Percentiles rank a stretch among this genome's conserved stretches.
Evolutionary conservation across 257 asterid species (phyloP).

Genomic region (Datura wrightii): DNA sequence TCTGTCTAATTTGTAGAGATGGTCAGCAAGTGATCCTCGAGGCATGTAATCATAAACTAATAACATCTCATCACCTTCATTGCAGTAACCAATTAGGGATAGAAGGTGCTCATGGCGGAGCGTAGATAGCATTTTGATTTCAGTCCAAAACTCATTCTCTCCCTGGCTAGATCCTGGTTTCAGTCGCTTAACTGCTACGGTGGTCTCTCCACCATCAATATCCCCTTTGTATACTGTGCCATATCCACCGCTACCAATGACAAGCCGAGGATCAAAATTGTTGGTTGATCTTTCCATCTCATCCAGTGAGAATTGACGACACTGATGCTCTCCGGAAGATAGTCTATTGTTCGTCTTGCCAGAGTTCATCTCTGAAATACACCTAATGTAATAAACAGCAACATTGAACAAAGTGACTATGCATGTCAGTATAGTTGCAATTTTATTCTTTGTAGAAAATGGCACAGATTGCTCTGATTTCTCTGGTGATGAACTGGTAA

Average conservation of each 20-base stretch:
- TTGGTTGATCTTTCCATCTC: conserved; percentile 61
- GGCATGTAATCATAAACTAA: conserved; percentile 66
- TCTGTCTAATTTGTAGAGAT: conserved; percentile 54
- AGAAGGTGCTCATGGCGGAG: conserved; percentile 63
- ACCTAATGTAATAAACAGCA: conserved; percentile 50
- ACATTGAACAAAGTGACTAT: conserved; percentile 50
- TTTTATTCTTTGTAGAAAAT: conserved; percentile 38
- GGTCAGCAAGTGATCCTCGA: conserved; percentile 62
- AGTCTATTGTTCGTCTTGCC: conserved; percentile 40
- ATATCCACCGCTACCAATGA: conserved; percentile 74
- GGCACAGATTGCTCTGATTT: conserved; percentile 31
- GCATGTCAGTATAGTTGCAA: conserved; percentile 44
- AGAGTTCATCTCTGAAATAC: conserved; percentile 45
- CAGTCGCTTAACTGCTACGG: conserved; percentile 63
- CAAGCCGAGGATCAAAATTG: conserved; percentile 49
- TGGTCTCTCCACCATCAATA: conserved; percentile 53
- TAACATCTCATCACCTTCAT: conserved; percentile 58
- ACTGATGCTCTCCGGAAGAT: conserved; percentile 39
- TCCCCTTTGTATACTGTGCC: conserved; percentile 72
- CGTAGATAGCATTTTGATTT: conserved; percentile 66
- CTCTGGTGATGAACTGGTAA: conserved; percentile 30
- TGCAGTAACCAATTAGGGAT: conserved; percentile 72
- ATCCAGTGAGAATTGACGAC: conserved; percentile 65
- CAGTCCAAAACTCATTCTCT: conserved; percentile 62
- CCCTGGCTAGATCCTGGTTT: conserved; percentile 63